These are phyloP conservation scores for Pseudozyma sp. DNA, from an alignment of 1,284 basidiomycete species.

Conservation along the genomic window DNA sequence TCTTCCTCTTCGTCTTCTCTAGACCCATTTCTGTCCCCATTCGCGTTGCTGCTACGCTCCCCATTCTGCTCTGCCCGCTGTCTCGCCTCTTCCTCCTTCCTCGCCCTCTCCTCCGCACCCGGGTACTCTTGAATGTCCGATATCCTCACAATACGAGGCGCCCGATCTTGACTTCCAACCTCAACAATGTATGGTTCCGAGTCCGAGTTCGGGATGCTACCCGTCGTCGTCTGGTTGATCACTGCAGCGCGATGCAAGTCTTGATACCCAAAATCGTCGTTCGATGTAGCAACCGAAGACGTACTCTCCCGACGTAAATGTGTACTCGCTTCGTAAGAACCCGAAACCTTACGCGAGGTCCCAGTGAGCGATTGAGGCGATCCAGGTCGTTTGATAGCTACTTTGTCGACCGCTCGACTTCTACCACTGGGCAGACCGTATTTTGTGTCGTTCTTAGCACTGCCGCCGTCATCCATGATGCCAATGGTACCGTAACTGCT, in stretches of 20 bases:
- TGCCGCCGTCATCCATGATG: slow-evolving; percentile 24
- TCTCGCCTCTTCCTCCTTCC: slow-evolving; percentile 15
- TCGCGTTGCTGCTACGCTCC: slow-evolving; percentile 1
- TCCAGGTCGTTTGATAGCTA: slow-evolving; percentile 57
- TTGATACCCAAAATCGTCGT: slow-evolving; percentile 28
- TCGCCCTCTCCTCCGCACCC: slow-evolving; percentile 30
- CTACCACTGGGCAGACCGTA: slow-evolving; percentile 39
- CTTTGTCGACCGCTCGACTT: slow-evolving; percentile 56
- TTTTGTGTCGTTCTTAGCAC: slow-evolving; percentile 27
- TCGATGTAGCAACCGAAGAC: slow-evolving; percentile 28
- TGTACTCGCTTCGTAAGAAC: slow-evolving; percentile 28
- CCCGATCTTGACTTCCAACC: slow-evolving; percentile 48
- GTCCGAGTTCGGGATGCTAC: slow-evolving; percentile 30
- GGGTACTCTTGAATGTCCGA: slow-evolving; percentile 51
- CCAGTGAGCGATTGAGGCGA: slow-evolving; percentile 33
- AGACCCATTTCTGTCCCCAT: background rate
- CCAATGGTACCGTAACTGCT: slow-evolving; percentile 57
- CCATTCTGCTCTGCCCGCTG: slow-evolving; percentile 1
- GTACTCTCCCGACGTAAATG: slow-evolving; percentile 34
- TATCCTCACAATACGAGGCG: slow-evolving; percentile 39
- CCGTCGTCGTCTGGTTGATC: slow-evolving; percentile 16
- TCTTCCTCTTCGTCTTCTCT: slow-evolving; percentile 1
- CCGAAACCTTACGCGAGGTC: slow-evolving; percentile 17
- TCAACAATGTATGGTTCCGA: slow-evolving; percentile 61
- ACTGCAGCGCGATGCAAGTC: slow-evolving; percentile 31